Conservation (phyloP, 116 monocot genomes). For the Cymodocea nodosa region DNA sequence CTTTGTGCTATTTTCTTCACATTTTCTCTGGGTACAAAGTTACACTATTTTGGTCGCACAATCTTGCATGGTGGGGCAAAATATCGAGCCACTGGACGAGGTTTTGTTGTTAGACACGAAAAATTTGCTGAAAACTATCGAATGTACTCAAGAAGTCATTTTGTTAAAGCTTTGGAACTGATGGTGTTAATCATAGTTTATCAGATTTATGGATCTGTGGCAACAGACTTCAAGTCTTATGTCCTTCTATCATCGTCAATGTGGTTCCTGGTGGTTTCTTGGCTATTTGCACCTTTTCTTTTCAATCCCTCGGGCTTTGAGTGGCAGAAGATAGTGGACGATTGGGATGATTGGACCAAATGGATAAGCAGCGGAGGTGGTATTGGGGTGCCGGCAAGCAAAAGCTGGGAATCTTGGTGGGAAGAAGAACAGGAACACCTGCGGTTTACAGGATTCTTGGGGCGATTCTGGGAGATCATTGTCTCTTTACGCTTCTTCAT, state of each 20-base stretch:
- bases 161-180: conserved; percentile 75
- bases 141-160: conserved; percentile 88
- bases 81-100: conserved; percentile 79
- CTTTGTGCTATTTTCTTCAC: conserved; percentile 76
- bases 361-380: conserved; percentile 90
- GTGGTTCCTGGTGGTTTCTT: conserved; percentile 82
- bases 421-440: conserved; percentile 83
- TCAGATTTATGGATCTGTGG: conserved; percentile 45
- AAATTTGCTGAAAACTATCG: conserved; percentile 94
- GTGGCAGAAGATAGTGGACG: conserved; percentile 91
- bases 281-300: conserved; percentile 86
- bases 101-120: conserved; percentile 88
- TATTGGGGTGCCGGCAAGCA: conserved; percentile 64
- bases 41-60: conserved; percentile 70
- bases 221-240: conserved; percentile 20
- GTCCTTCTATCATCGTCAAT: conserved; percentile 54
- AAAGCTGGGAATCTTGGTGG: conserved; percentile 98
- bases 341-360: conserved; percentile 80
- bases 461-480: conserved; percentile 63
- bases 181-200: conserved; percentile 62
- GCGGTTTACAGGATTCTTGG: conserved; percentile 49
- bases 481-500: conserved; percentile 71
- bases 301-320: conserved; percentile 96
- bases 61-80: conserved; percentile 80
- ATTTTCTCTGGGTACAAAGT: conserved; percentile 69